phyloP scores from a whole-genome alignment of 129 eudicot species.

The Flaveria sonorensis region DNA sequence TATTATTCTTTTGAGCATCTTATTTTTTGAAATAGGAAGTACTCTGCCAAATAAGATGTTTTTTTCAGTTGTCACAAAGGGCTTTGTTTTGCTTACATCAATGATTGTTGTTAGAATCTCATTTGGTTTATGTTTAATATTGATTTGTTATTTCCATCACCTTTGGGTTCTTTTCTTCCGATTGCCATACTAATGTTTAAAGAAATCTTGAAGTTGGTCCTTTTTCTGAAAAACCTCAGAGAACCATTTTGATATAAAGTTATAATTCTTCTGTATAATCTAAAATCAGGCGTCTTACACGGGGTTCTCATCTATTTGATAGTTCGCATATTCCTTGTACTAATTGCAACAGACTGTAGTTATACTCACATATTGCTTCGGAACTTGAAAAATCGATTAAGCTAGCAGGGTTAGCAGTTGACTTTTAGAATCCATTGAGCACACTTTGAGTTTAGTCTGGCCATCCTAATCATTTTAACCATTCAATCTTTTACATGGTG shows the following conservation, averaged over 20 bases:
- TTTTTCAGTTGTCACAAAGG: background rate
- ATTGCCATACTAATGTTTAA: background rate
- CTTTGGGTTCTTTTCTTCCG: background rate
- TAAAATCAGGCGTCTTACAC: background rate
- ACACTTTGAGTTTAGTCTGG: constrained; percentile 1
- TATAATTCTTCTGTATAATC: background rate
- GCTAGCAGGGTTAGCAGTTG: background rate
- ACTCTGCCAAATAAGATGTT: background rate
- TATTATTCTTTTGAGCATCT: constrained; percentile 9
- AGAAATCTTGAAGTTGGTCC: constrained; percentile 8
- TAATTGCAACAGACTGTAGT: background rate
- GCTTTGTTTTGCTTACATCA: background rate
- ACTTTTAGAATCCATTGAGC: background rate
- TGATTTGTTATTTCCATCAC: background rate
- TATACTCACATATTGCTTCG: background rate
- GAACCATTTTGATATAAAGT: constrained; percentile 1
- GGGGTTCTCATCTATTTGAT: too few relatives aligned
- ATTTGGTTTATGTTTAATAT: constrained; percentile 4
- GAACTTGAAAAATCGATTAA: background rate
- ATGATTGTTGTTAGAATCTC: background rate
- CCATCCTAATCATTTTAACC: background rate
- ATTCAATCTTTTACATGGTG: background rate
- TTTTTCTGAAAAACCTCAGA: background rate
- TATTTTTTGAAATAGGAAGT: background rate
- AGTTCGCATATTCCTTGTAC: background rate